Percentiles rank a stretch among this genome's conserved stretches.
Conservation (phyloP, 371 early-diverging fungal genomes). For the Massospora cicadina region DNA sequence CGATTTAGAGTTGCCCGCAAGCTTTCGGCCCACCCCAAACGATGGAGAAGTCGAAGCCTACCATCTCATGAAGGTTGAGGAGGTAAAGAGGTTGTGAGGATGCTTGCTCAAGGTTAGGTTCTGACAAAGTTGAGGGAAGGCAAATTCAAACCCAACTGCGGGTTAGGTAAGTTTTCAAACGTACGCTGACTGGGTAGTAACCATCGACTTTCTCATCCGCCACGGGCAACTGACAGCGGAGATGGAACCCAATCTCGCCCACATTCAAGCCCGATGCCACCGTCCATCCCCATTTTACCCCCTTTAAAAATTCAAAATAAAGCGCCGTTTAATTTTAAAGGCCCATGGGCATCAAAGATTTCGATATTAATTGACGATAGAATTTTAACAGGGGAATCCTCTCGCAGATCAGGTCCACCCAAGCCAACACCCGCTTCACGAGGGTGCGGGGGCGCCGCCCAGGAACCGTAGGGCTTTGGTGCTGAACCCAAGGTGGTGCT, state of each 20-base stretch:
- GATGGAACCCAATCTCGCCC: slow-evolving; percentile 56
- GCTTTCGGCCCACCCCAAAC: slow-evolving; percentile 43
- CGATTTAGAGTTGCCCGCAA: slow-evolving; percentile 53
- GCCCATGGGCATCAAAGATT: not conserved
- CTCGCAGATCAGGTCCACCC: not conserved
- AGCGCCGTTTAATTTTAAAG: not conserved
- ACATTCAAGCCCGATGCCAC: slow-evolving; percentile 40
- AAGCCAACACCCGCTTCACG: not conserved
- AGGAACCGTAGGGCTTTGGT: not conserved
- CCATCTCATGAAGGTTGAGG: slow-evolving; percentile 45
- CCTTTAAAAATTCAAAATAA: not conserved
- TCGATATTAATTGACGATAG: not conserved
- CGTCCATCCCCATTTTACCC: slow-evolving; percentile 18
- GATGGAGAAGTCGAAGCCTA: slow-evolving; percentile 88
- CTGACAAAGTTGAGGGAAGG: slow-evolving; percentile 28
- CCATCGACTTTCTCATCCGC: slow-evolving; percentile 71
- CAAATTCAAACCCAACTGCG: slow-evolving; percentile 82
- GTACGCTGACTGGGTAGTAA: slow-evolving; percentile 19
- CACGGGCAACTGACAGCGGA: slow-evolving; percentile 52
- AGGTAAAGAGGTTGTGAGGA: slow-evolving; percentile 21
- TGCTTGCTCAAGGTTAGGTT: slow-evolving; percentile 18
- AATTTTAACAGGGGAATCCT: not conserved
- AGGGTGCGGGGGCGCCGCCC: not conserved
- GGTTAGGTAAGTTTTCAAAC: slow-evolving; percentile 22
- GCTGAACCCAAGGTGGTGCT: not conserved